Conservation (phyloP, 192 early-diverging fungal genomes). For the Diversispora eburnea region DNA sequence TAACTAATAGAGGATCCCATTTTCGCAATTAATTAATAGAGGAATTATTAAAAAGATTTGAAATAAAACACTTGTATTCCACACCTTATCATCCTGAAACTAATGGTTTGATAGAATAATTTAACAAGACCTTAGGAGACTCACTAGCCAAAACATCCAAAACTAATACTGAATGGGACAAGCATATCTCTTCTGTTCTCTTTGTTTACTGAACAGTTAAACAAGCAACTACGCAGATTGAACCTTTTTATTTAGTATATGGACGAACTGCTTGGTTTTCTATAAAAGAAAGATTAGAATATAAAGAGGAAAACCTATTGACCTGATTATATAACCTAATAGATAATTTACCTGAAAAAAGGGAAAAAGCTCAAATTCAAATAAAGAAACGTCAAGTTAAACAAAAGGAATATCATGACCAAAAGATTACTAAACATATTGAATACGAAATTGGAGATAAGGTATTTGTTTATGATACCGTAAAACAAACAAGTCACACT, state of each 20-base stretch:
- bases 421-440: not conserved
- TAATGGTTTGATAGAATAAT: not conserved
- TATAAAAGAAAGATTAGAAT: not conserved
- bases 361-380: not conserved
- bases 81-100: not conserved
- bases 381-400: not conserved
- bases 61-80: not conserved
- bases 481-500: not conserved
- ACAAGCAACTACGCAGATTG: not conserved
- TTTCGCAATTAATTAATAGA: conserved; percentile 8
- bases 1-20: conserved; percentile 27
- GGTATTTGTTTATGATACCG: not conserved
- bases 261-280: not conserved
- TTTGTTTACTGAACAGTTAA: not conserved
- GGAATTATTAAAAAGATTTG: not conserved
- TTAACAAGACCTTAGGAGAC: not conserved
- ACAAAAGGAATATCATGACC: not conserved
- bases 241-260: not conserved
- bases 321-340: not conserved
- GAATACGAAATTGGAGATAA: not conserved
- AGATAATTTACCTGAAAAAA: not conserved
- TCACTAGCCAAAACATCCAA: not conserved
- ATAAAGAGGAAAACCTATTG: not conserved
- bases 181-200: not conserved
- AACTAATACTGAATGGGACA: not conserved